Percentiles rank a stretch among this genome's conserved stretches.
Conservation (phyloP, 2,329 filamentous ascomycete species). For the Epichloe glyceriae region DNA sequence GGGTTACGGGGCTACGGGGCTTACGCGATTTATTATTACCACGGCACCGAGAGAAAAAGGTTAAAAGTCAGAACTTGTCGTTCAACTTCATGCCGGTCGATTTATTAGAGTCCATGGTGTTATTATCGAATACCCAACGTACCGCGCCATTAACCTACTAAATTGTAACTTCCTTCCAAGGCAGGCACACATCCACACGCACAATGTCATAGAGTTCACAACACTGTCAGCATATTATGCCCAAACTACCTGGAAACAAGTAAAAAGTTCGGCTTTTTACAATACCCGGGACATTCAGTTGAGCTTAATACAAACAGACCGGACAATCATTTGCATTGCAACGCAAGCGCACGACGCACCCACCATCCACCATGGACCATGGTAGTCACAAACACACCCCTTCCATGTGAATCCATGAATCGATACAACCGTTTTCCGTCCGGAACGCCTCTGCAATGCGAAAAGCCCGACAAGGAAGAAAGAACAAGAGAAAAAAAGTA, state of each 20-base stretch:
- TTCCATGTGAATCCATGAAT: background rate
- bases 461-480: background rate
- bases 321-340: background rate
- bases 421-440: background rate
- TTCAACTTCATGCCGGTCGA: too few relatives aligned
- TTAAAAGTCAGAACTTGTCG: too few relatives aligned
- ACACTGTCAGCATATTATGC: background rate
- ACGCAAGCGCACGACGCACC: background rate
- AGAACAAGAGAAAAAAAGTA: background rate
- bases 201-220: too few relatives aligned
- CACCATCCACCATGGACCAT: background rate
- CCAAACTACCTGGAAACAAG: background rate
- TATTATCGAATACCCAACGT: too few relatives aligned
- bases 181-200: too few relatives aligned
- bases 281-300: background rate
- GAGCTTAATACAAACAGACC: background rate
- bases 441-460: constrained; percentile 8
- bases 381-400: background rate
- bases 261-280: too few relatives aligned
- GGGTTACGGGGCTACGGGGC: too few relatives aligned
- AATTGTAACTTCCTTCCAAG: too few relatives aligned
- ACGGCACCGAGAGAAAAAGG: too few relatives aligned
- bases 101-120: too few relatives aligned
- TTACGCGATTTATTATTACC: too few relatives aligned
- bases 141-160: too few relatives aligned